Evolutionary conservation across 345 rosid species (phyloP).

Genomic region (Salix exigua): DNA sequence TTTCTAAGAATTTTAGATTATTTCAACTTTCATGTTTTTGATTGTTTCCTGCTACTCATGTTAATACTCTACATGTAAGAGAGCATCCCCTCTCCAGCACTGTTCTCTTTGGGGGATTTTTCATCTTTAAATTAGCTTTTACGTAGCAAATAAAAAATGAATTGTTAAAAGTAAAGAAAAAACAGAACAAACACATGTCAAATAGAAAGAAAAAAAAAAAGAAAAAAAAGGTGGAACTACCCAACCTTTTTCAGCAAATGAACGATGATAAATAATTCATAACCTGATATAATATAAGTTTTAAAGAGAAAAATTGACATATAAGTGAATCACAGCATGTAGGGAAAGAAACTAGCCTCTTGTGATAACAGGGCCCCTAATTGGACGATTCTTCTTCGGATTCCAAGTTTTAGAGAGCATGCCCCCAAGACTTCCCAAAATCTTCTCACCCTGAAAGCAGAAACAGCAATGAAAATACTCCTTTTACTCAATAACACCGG

Average conservation of each 20-base stretch:
- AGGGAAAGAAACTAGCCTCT: slow-evolving; percentile 43
- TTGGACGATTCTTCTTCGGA: slow-evolving; percentile 72
- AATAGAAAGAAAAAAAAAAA: background rate
- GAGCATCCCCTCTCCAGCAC: background rate
- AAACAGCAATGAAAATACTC: slow-evolving; percentile 8
- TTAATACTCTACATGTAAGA: background rate
- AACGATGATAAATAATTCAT: background rate
- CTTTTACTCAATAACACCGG: background rate
- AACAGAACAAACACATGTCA: background rate
- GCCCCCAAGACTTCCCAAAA: slow-evolving; percentile 92
- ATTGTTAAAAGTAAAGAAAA: background rate
- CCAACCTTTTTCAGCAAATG: background rate
- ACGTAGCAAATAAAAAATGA: background rate
- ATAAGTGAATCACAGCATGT: background rate
- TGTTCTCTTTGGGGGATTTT: background rate
- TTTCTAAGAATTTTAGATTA: background rate
- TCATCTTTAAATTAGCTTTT: background rate
- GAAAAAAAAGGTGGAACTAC: background rate
- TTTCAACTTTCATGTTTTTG: background rate
- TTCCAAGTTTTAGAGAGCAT: slow-evolving; percentile 90
- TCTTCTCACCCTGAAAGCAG: slow-evolving; percentile 85
- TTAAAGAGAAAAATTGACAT: background rate
- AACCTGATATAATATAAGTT: background rate
- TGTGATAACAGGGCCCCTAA: slow-evolving; percentile 62
- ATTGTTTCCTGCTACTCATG: background rate